phyloP scores from a whole-genome alignment of 768 basidiomycete species.

The Suillus plorans region DNA sequence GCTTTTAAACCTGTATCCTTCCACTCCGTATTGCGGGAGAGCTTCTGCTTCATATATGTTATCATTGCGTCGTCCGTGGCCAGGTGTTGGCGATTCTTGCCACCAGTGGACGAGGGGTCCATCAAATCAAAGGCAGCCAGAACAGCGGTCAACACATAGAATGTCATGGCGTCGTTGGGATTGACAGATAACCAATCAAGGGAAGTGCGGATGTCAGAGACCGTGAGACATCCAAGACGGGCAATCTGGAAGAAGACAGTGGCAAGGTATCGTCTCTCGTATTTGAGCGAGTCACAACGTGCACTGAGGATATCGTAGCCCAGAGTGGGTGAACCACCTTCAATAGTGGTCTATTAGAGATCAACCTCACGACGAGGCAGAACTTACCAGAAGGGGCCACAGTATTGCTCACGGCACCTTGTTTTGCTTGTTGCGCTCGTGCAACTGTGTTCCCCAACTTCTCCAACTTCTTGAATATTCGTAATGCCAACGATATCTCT shows the following conservation, averaged over 20 bases:
- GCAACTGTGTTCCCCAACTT: constrained; percentile 50
- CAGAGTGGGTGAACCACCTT: constrained; percentile 47
- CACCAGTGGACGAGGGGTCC: constrained; percentile 49
- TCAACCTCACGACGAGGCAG: constrained; percentile 27
- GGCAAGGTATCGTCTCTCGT: constrained; percentile 69
- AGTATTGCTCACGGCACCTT: constrained; percentile 61
- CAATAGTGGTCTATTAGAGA: not conserved
- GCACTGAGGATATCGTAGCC: constrained; percentile 68
- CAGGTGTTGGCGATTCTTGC: constrained; percentile 46
- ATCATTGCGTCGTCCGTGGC: constrained; percentile 48
- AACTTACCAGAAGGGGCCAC: constrained; percentile 55
- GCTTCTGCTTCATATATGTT: constrained; percentile 57
- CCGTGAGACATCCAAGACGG: constrained; percentile 58
- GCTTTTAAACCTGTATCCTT: constrained; percentile 71
- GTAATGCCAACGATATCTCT: constrained; percentile 47
- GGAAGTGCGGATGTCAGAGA: constrained; percentile 58
- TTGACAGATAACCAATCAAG: constrained; percentile 72
- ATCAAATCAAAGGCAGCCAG: constrained; percentile 68
- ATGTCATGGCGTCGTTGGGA: constrained; percentile 66
- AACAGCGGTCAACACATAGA: constrained; percentile 65
- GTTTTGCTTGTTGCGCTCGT: constrained; percentile 56
- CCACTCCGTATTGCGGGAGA: constrained; percentile 58
- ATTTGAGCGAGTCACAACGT: constrained; percentile 70
- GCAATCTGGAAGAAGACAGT: constrained; percentile 62
- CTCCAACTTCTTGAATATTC: constrained; percentile 66